A percentile compares a stretch with the other conserved stretches of the same genome.
phyloP scores from a whole-genome alignment of 2,329 filamentous ascomycete genomes.

The Trichoderma sp. region DNA sequence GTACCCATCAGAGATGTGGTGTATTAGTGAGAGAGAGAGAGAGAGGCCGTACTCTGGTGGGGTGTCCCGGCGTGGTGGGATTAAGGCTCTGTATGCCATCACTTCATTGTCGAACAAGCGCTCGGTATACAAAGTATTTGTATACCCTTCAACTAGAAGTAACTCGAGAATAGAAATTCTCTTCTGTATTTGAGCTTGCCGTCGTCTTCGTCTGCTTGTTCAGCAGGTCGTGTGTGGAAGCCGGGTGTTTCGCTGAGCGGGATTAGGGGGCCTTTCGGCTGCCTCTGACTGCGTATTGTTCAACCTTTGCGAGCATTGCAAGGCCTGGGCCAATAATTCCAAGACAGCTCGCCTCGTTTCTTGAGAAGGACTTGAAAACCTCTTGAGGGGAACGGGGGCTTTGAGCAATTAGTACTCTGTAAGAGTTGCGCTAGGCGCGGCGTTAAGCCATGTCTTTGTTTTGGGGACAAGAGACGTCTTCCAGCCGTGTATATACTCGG shows the following conservation, averaged over 20 bases:
- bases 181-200: not conserved
- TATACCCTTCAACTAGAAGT: not conserved
- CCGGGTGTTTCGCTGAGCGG: not conserved
- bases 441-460: not conserved
- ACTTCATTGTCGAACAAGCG: not conserved
- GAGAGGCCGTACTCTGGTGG: not conserved
- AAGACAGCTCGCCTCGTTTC: not conserved
- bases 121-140: not conserved
- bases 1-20: not conserved
- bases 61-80: not conserved
- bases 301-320: not conserved
- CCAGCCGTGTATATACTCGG: not conserved
- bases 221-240: not conserved
- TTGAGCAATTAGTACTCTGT: not conserved
- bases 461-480: not conserved
- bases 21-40: not conserved
- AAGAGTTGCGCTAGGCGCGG: not conserved
- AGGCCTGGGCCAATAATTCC: not conserved
- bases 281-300: not conserved
- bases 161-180: not conserved
- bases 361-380: not conserved
- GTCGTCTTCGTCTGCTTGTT: not conserved
- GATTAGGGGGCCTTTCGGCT: not conserved
- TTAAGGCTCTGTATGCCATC: not conserved
- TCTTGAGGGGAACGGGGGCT: not conserved